Evolutionary conservation across 2,329 filamentous ascomycete species (phyloP).

Genomic region (Sporothrix pseudoabietina): DNA sequence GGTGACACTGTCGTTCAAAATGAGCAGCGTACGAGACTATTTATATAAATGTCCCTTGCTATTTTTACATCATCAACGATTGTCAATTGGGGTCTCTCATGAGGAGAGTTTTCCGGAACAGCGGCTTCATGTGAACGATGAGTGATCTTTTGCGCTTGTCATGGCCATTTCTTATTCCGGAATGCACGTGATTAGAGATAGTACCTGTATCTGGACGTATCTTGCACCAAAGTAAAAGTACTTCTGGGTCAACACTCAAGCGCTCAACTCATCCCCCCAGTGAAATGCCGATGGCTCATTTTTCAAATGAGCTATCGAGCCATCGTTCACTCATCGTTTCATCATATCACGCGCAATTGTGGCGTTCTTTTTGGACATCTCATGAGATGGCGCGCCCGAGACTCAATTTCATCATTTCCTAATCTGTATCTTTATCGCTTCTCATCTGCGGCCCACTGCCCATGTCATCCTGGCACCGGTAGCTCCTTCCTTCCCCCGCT

Average conservation of each 20-base stretch:
- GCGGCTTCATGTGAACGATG: background rate
- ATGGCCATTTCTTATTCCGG: background rate
- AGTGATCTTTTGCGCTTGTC: background rate
- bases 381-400: background rate
- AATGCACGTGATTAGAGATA: background rate
- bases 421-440: background rate
- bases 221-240: background rate
- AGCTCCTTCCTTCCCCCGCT: slow-evolving; percentile 12
- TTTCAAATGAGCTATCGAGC: background rate
- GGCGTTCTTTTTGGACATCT: background rate
- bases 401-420: slow-evolving; percentile 14
- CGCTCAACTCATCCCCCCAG: slow-evolving; percentile 12
- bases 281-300: background rate
- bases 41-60: background rate
- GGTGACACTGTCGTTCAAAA: background rate
- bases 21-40: background rate
- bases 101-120: background rate
- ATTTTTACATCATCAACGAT: background rate
- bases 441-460: background rate
- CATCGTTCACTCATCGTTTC: slow-evolving; percentile 20
- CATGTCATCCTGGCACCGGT: background rate
- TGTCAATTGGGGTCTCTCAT: slow-evolving; percentile 5
- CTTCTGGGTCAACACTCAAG: background rate
- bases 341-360: slow-evolving; percentile 2
- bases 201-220: background rate